These are phyloP conservation scores for Dendrobium catenatum DNA, from an alignment of 106 monocot species.

Conservation along the genomic window DNA sequence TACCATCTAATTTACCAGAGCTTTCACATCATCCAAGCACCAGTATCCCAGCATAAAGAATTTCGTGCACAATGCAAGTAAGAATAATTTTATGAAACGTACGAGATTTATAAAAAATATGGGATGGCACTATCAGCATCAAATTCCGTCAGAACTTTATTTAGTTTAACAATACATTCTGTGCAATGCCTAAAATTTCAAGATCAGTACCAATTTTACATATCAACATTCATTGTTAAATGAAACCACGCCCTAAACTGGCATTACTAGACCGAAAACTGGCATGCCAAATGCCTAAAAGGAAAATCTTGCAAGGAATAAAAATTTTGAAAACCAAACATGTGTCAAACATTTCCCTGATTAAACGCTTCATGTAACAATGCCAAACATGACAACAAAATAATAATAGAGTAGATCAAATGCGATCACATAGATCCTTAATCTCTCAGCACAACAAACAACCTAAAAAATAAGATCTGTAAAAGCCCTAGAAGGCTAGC, in stretches of 20 bases:
- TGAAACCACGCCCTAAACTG: too few relatives aligned
- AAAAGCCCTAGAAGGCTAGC: not conserved
- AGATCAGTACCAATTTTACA: not conserved
- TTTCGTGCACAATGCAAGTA: not conserved
- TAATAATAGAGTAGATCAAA: constrained; percentile 1
- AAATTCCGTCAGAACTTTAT: not conserved
- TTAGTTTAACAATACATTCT: not conserved
- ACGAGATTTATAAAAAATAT: not conserved
- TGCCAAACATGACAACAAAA: not conserved
- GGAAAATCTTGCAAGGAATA: not conserved
- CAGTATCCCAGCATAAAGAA: not conserved
- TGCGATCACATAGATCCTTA: constrained; percentile 3
- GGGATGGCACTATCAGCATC: not conserved
- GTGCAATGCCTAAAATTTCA: not conserved
- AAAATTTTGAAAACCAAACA: not conserved
- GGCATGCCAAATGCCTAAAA: not conserved
- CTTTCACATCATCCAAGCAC: not conserved
- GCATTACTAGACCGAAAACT: too few relatives aligned
- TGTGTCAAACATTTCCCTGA: not conserved
- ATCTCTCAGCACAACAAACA: not conserved
- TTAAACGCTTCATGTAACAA: constrained; percentile 4
- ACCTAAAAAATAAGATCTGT: not conserved
- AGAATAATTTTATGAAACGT: not conserved
- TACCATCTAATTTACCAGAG: not conserved
- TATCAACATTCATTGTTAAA: too few relatives aligned